Base-by-base conservation (phyloP, 495 filamentous ascomycete genomes). In the Tuber microsphaerosporum region DNA sequence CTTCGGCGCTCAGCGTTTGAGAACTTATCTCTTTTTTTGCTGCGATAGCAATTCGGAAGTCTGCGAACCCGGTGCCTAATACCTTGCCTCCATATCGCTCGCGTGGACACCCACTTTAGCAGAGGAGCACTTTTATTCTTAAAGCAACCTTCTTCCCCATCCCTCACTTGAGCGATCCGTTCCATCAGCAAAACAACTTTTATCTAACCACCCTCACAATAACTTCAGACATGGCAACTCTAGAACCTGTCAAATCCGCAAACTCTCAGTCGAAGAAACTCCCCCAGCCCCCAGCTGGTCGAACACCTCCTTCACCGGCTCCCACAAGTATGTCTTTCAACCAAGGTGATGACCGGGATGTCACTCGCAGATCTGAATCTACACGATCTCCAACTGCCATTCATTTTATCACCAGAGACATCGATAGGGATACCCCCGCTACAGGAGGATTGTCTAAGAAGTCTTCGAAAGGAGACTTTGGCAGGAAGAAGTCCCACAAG, bases 291-390 rank as follows among this genome's bases (percentile, higher is more conserved):
- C 70, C 70, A 22, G 73, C 73, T 26, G 46, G 72, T 41, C 72
- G 79, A 65, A 74, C 75, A 37, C 80, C 80, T 71, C 80, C 80
- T 42, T 81, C 80, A 76, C 79, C 80, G n/a, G 79, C 80, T 31
- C 79, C 80, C 34, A 81, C 80, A 41, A 56, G 69, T 39, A 42
- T 71, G 42, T 81, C 79, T 1, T 81, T 81, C 74, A 74, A 56
- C 16, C 43, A 71, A 75, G 80, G 80, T 26, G 80, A 79, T 42
- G 80, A 81, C 44, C 48, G 68, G 41, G 79, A 75, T 71, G 26
- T 42, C 22, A 37, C 56, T 39, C 39, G 51, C 22, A 77, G 73
- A 43, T 41, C 75, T 22, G 75, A 75, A 71, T 72, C 79, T 22
- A 75, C 56, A 44, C 65, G 75, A 43, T 75, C 79, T 37, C 78